phyloP scores from a whole-genome alignment of 2,329 filamentous ascomycete species.

The Atkinsonella texensis region DNA sequence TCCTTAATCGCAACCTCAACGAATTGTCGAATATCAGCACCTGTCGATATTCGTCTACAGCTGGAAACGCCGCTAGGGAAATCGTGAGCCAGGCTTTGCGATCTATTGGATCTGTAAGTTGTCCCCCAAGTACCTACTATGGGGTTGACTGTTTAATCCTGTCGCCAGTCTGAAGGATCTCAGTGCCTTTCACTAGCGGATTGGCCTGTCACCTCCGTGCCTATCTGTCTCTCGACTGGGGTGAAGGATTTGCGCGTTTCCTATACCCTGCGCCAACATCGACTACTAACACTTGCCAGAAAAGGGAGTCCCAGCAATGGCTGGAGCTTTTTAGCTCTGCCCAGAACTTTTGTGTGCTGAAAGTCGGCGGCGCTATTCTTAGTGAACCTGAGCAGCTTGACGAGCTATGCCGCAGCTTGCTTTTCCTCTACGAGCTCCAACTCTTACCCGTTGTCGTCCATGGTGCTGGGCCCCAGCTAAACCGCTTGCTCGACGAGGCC shows the following conservation, averaged over 20 bases:
- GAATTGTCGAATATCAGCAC: background rate
- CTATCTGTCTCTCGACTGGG: background rate
- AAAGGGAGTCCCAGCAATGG: conserved; percentile 57
- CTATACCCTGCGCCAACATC: conserved; percentile 10
- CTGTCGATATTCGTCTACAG: background rate
- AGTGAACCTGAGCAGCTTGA: conserved; percentile 60
- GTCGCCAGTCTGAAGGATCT: no score
- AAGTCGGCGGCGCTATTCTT: conserved; percentile 69
- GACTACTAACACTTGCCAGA: conserved; percentile 15
- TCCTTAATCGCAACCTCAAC: background rate
- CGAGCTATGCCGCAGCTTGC: conserved; percentile 76
- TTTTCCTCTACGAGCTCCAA: conserved; percentile 88
- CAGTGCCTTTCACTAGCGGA: no score
- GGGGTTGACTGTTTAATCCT: no score
- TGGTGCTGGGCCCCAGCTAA: conserved; percentile 88
- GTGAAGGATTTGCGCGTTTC: background rate
- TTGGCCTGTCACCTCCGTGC: no score
- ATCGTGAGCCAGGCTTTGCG: background rate
- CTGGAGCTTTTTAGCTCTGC: conserved; percentile 94
- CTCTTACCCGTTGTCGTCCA: conserved; percentile 94
- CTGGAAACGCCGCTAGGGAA: background rate
- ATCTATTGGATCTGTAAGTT: conserved; percentile 1
- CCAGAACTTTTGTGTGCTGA: conserved; percentile 96
- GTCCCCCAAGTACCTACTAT: background rate
- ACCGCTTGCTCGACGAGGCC: conserved; percentile 77